Evolutionary conservation across 2,329 filamentous ascomycete genomes (phyloP).

Genomic region (Alternaria metachromatica): DNA sequence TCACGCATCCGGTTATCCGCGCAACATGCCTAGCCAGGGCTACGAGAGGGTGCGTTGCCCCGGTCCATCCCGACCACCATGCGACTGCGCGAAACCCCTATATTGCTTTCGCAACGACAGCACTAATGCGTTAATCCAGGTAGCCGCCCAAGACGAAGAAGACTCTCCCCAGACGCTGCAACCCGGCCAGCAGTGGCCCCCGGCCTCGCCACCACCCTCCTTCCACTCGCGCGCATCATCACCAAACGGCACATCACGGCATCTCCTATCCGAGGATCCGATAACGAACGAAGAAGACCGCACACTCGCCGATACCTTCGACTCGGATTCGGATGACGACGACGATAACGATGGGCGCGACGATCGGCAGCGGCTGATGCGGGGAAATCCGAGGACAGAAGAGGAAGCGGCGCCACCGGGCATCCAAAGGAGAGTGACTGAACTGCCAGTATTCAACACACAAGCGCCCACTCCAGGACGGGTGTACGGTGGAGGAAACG

Average conservation of each 20-base stretch:
- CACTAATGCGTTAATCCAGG: constrained; percentile 39
- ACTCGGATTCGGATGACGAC: constrained; percentile 73
- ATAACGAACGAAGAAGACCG: constrained; percentile 69
- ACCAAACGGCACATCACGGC: constrained; percentile 56
- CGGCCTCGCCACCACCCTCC: constrained; percentile 69
- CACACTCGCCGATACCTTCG: constrained; percentile 92
- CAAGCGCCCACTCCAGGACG: constrained; percentile 52
- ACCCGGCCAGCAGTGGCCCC: constrained; percentile 44
- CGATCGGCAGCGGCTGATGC: constrained; percentile 86
- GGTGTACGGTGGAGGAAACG: constrained; percentile 77
- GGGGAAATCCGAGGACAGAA: constrained; percentile 59
- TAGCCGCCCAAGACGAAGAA: constrained; percentile 54
- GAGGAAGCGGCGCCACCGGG: constrained; percentile 39
- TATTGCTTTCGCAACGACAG: background rate
- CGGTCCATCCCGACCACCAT: constrained; percentile 13
- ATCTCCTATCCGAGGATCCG: constrained; percentile 61
- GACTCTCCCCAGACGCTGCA: constrained; percentile 41
- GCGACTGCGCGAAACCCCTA: constrained; percentile 18
- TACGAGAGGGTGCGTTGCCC: constrained; percentile 56
- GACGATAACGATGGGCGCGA: constrained; percentile 71
- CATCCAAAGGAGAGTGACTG: constrained; percentile 58
- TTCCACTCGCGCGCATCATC: constrained; percentile 87
- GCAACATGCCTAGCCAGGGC: constrained; percentile 55
- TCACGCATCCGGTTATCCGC: constrained; percentile 16
- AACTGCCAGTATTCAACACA: constrained; percentile 60